Base-by-base conservation (phyloP, 2,329 filamentous ascomycete species). In the Colletotrichum sansevieriae region DNA sequence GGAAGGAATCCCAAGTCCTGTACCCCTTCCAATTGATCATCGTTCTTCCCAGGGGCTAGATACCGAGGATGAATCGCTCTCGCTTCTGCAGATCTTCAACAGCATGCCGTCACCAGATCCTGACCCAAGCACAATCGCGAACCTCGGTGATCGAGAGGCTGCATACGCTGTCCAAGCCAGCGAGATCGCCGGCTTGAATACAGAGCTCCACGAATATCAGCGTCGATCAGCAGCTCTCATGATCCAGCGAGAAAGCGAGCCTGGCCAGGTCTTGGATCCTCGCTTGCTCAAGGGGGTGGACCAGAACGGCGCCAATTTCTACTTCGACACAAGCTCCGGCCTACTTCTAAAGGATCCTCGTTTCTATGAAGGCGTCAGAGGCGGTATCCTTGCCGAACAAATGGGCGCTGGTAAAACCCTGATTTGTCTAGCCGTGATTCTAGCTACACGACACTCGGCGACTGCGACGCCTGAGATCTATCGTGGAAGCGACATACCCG, bases 361-460 rank as follows among this genome's bases (percentile, higher is more conserved):
- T 2, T 87, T 88, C 67, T 97, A 95, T 73, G 93, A 96, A 51
- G 86, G 89, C 29, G 87, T 90, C 5, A 85, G 86, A 66, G 94
- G 95, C 39, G 95, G 94, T 3, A 91, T 95, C 13, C 81, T 94
- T 13, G 92, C 92, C 0, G 93, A 96, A 75, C 91, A 92, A 71
- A 95, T 95, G 92, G 91, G 91, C 6, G 81, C 87, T 0, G 95
- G 95, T 0, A 98, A 98, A 81, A 98, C 95, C 0, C 80, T 98
- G 29, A 97, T 98, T 11, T 95, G 92, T 71, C 81, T 98, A 18
- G 85, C 91, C 7, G 81, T 94, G 2, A 90, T 98, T 44, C 82
- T 97, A 29, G 90, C 93, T 3, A 97, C 93, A 0, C 89, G 87
- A 73, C 83, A 90, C 37, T 87, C 95, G 70, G 86, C 90, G 11